Percentiles rank a stretch among this genome's conserved stretches.
Conservation (phyloP, 2,329 filamentous ascomycete genomes). For the Corynespora cassiicola region DNA sequence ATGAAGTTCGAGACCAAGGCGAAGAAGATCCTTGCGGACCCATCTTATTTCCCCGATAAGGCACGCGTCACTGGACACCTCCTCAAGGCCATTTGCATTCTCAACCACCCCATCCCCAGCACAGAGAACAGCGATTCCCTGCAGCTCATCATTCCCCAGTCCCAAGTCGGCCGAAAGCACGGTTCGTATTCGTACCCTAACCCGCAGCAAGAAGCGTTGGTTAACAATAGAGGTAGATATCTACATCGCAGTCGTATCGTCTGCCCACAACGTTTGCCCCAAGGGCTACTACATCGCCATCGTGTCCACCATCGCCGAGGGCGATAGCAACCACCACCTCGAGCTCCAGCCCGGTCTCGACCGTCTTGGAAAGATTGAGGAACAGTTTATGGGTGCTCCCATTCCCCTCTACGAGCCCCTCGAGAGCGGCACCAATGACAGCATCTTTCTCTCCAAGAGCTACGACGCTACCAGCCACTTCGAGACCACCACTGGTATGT, state of each 20-base stretch:
- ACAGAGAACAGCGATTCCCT: slow-evolving; percentile 88
- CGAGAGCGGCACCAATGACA: slow-evolving; percentile 81
- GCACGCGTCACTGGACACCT: slow-evolving; percentile 87
- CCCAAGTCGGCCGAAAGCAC: slow-evolving; percentile 94
- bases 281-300: slow-evolving; percentile 99
- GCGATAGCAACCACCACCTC: slow-evolving; percentile 88
- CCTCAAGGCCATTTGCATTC: slow-evolving; percentile 94
- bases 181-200: slow-evolving; percentile 62
- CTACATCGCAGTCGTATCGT: slow-evolving; percentile 95
- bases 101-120: slow-evolving; percentile 92
- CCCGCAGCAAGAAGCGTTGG: not conserved
- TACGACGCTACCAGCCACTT: slow-evolving; percentile 99
- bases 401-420: slow-evolving; percentile 94
- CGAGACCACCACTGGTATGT: slow-evolving; percentile 77
- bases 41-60: slow-evolving; percentile 94
- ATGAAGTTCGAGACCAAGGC: slow-evolving; percentile 97
- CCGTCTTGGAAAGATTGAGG: slow-evolving; percentile 89
- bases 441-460: slow-evolving; percentile 97
- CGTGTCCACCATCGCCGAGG: slow-evolving; percentile 96
- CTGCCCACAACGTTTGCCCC: slow-evolving; percentile 96
- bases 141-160: slow-evolving; percentile 97
- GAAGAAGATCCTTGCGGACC: slow-evolving; percentile 94
- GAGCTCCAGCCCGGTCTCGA: slow-evolving; percentile 93
- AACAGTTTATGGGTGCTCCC: slow-evolving; percentile 93
- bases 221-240: slow-evolving; percentile 71